Conservation (phyloP, 2,329 filamentous ascomycete genomes). For the Colletotrichum orchidophilum region DNA sequence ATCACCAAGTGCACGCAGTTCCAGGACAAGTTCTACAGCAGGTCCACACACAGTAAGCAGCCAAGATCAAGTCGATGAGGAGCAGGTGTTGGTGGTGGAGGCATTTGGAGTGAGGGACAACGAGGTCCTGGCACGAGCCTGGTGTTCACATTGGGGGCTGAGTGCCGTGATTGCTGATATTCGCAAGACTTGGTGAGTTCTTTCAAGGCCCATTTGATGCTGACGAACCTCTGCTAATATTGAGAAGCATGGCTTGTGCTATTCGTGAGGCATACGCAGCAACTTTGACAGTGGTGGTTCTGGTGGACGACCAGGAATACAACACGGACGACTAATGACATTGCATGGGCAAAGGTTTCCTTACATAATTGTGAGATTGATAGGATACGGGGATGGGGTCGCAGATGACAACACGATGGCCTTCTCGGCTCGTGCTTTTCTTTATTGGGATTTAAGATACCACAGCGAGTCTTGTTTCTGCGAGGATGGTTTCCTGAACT, state of each 20-base stretch:
- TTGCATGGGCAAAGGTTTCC: not conserved
- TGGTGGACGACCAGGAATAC: slow-evolving; percentile 59
- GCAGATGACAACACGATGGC: not conserved
- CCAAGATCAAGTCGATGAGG: slow-evolving; percentile 60
- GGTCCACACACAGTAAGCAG: slow-evolving; percentile 35
- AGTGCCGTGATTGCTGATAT: slow-evolving; percentile 77
- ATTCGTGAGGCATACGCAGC: slow-evolving; percentile 81
- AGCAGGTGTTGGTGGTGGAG: slow-evolving; percentile 76
- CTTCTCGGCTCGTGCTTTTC: slow-evolving; percentile 1
- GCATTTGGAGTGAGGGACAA: slow-evolving; percentile 79
- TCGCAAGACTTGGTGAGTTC: slow-evolving; percentile 70
- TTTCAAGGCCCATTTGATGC: not conserved
- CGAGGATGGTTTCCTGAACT: not conserved
- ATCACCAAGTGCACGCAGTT: slow-evolving; percentile 40
- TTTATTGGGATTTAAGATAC: slow-evolving; percentile 27
- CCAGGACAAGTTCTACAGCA: slow-evolving; percentile 45
- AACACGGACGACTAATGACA: slow-evolving; percentile 28
- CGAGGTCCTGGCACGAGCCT: slow-evolving; percentile 79
- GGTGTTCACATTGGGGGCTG: slow-evolving; percentile 81
- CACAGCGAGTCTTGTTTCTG: slow-evolving; percentile 22
- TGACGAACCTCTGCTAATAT: not conserved
- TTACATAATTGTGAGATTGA: slow-evolving; percentile 1
- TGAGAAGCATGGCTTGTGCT: slow-evolving; percentile 72
- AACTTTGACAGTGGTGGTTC: slow-evolving; percentile 76
- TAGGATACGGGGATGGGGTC: not conserved